Evolutionary conservation across 2,329 filamentous ascomycete species (phyloP), one percentile per base, ranked within the genome.

Genomic region (Didymella arachidicola): DNA sequence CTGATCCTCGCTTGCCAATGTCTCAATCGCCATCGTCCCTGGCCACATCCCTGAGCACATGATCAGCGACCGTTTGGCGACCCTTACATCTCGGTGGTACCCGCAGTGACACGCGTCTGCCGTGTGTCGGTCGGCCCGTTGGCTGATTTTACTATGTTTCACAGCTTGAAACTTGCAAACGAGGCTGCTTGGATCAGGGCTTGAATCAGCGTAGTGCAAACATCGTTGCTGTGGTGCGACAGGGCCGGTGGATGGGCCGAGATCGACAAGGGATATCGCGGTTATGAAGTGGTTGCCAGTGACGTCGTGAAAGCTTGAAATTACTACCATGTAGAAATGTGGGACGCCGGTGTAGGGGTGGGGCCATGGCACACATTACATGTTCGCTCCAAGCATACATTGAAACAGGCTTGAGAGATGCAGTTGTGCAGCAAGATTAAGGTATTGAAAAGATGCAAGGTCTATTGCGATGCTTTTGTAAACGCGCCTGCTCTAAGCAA

Each of bases 101-200:
- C 49, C 44, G 55, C 48, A 27, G 49, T 53, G 53, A 58, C 55
- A 58, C 55, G 55, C 55, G 55, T 58, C 55, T 44, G 55, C 30
- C 39, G 39, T 45, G 45, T 50, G 45, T 56, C 49, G 49, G 55
- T 48, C 49, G 55, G 55, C 27, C 26, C 18, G 34, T 22, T 41
- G 47, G 36, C 36, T 38, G 8, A 22, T 41, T 18, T 11, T 41
- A 26, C 29, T 11, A 34, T 50, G 53, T 50, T 41, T 45, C 46
- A 56, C 46, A 27, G 19, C 26, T 38, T 5, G n/a, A 36, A 18
- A 16, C 32, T 34, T 36, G 39, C 19, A 45, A 50, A 51, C 48
- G 42, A 49, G 54, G 43, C 54, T 47, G 42, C 27, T 30, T 51
- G 54, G 36, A 41, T 42, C 48, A 52, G 38, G 43, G 55, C 30